Conservation (phyloP, 2,329 filamentous ascomycete genomes). For the Pseudogymnoascus sp. region DNA sequence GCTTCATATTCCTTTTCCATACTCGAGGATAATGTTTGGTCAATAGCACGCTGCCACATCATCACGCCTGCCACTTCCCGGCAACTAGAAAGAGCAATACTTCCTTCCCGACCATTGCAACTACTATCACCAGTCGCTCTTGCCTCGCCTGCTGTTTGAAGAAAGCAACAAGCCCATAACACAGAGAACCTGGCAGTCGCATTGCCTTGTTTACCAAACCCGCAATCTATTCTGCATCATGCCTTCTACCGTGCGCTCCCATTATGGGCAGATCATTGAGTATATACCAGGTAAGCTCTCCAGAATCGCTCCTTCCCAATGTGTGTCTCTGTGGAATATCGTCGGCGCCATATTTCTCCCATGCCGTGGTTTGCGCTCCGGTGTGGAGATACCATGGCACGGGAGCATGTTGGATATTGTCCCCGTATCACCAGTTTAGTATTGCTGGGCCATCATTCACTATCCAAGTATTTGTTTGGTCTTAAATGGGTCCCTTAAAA, state of each 20-base stretch:
- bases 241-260: conserved; percentile 44
- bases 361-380: not conserved
- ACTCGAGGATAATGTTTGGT: not conserved
- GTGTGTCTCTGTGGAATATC: not conserved
- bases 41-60: conserved; percentile 6
- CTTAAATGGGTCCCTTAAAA: conserved; percentile 2
- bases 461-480: conserved; percentile 5
- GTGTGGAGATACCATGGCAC: not conserved
- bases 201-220: conserved; percentile 7
- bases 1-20: conserved; percentile 1
- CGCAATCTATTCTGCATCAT: conserved; percentile 28
- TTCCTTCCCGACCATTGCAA: not conserved
- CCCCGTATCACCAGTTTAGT: not conserved
- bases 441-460: not conserved
- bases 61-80: conserved; percentile 3
- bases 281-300: conserved; percentile 77
- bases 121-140: not conserved
- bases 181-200: conserved; percentile 2
- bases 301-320: not conserved
- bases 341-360: conserved; percentile 2
- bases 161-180: not conserved
- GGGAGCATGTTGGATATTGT: not conserved
- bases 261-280: conserved; percentile 84
- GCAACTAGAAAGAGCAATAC: not conserved
- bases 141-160: not conserved